phyloP scores from a whole-genome alignment of 164 flowering plant species.

The Protea cynaroides region DNA sequence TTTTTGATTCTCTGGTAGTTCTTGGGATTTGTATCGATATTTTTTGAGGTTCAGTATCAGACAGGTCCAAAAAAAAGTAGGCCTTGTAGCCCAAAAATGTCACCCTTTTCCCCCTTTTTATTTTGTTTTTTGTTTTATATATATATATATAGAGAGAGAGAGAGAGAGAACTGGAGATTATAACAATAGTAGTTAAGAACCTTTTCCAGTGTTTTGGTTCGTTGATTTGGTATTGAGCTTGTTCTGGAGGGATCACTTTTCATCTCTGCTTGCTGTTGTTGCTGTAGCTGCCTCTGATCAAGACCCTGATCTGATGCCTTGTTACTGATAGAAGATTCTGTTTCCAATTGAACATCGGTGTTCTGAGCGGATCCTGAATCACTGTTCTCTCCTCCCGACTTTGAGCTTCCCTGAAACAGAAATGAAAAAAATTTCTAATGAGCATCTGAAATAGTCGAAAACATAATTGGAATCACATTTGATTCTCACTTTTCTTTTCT shows the following conservation, averaged over 20 bases:
- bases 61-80: conserved; percentile 10
- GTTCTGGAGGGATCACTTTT: conserved; percentile 33
- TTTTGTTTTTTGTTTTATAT: too few relatives aligned
- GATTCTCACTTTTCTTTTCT: background rate
- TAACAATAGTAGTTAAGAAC: conserved; percentile 17
- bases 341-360: conserved; percentile 43
- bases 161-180: conserved; percentile 5
- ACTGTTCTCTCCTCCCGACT: conserved; percentile 71
- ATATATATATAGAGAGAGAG: too few relatives aligned
- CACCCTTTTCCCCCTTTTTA: conserved; percentile 18
- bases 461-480: background rate
- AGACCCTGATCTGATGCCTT: conserved; percentile 37
- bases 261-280: conserved; percentile 35
- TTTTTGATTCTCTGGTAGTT: conserved; percentile 28
- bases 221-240: conserved; percentile 29
- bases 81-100: conserved; percentile 15
- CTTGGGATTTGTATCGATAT: conserved; percentile 32
- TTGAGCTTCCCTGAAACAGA: conserved; percentile 54
- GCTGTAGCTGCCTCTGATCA: conserved; percentile 33
- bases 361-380: conserved; percentile 80
- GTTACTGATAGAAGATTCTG: conserved; percentile 67
- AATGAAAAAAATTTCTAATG: conserved; percentile 5
- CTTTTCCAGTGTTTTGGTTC: conserved; percentile 54
- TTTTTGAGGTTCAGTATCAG: conserved; percentile 6
- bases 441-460: conserved; percentile 1